A percentile compares a stretch with the other conserved stretches of the same genome.
Conservation (phyloP, 1,284 basidiomycete species). For the Clitocybe nebularis region DNA sequence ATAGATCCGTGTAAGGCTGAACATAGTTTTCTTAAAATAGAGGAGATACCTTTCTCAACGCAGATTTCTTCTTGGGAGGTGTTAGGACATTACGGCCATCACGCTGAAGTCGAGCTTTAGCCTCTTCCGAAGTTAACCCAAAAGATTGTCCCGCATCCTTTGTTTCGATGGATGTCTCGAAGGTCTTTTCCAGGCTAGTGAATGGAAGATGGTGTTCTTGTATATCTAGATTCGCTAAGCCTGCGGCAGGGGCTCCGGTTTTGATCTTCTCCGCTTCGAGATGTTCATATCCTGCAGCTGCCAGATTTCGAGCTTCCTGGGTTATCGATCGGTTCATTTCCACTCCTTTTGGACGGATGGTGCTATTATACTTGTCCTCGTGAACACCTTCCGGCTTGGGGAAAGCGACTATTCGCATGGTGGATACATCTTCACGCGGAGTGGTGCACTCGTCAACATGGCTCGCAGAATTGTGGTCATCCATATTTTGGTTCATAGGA, state of each 20-base stretch:
- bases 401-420: constrained; percentile 48
- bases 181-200: constrained; percentile 32
- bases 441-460: too few relatives aligned
- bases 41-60: constrained; percentile 49
- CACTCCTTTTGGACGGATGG: constrained; percentile 42
- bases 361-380: constrained; percentile 37
- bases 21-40: constrained; percentile 1
- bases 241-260: constrained; percentile 25
- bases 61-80: constrained; percentile 65
- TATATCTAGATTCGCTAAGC: constrained; percentile 46
- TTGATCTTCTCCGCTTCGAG: constrained; percentile 43
- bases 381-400: constrained; percentile 36
- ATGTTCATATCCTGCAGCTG: constrained; percentile 65
- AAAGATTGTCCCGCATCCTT: constrained; percentile 47
- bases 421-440: too few relatives aligned
- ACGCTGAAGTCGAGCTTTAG: constrained; percentile 45
- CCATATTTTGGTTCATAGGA: too few relatives aligned
- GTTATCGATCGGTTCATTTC: constrained; percentile 61
- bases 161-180: constrained; percentile 49
- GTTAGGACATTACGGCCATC: constrained; percentile 62
- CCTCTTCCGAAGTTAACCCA: constrained; percentile 53
- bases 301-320: constrained; percentile 62
- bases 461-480: too few relatives aligned
- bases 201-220: constrained; percentile 50
- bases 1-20: constrained; percentile 7